A percentile compares a stretch with the other conserved stretches of the same genome.
phyloP scores from a whole-genome alignment of 192 early-diverging fungal species.

The Coemansia interrupta region DNA sequence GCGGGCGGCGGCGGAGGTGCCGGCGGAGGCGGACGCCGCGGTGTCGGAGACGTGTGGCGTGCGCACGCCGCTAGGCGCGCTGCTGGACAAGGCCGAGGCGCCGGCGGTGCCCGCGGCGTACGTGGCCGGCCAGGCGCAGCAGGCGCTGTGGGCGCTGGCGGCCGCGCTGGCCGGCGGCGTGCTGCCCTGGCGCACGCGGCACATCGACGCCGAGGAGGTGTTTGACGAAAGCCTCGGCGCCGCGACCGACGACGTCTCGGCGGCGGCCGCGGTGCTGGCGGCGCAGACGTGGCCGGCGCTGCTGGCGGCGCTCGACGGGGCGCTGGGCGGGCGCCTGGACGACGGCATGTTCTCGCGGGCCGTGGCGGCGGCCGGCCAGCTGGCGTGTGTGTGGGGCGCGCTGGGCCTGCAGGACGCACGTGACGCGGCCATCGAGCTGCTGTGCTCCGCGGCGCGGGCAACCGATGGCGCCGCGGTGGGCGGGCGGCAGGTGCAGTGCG shows the following conservation, averaged over 20 bases:
- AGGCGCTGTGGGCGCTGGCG: slow-evolving; percentile 64
- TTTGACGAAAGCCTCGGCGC: slow-evolving; percentile 24
- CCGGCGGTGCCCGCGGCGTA: slow-evolving; percentile 88
- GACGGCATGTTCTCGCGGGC: slow-evolving; percentile 74
- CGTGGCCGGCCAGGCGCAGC: slow-evolving; percentile 72
- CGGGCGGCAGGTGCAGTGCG: slow-evolving; percentile 68
- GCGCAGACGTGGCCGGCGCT: slow-evolving; percentile 77
- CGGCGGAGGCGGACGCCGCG: too few species aligned
- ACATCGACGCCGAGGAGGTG: slow-evolving; percentile 26
- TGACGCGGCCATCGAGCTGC: slow-evolving; percentile 77
- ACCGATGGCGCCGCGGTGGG: not conserved
- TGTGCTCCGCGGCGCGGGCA: slow-evolving; percentile 52
- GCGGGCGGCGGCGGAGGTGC: slow-evolving; percentile 15
- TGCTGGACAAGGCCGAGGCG: slow-evolving; percentile 90
- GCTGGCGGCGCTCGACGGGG: slow-evolving; percentile 71
- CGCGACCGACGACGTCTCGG: slow-evolving; percentile 8
- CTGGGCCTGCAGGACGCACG: slow-evolving; percentile 73
- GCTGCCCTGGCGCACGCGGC: slow-evolving; percentile 45
- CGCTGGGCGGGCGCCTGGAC: slow-evolving; percentile 74
- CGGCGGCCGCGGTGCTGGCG: slow-evolving; percentile 67
- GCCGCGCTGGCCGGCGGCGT: slow-evolving; percentile 67
- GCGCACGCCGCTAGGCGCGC: slow-evolving; percentile 67
- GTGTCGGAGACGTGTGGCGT: slow-evolving; percentile 13
- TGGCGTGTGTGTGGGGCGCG: slow-evolving; percentile 77
- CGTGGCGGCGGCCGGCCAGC: slow-evolving; percentile 67